Evolutionary conservation across 2,329 filamentous ascomycete species (phyloP), one percentile per base, ranked within the genome.

Genomic region (Cytospora mali): DNA sequence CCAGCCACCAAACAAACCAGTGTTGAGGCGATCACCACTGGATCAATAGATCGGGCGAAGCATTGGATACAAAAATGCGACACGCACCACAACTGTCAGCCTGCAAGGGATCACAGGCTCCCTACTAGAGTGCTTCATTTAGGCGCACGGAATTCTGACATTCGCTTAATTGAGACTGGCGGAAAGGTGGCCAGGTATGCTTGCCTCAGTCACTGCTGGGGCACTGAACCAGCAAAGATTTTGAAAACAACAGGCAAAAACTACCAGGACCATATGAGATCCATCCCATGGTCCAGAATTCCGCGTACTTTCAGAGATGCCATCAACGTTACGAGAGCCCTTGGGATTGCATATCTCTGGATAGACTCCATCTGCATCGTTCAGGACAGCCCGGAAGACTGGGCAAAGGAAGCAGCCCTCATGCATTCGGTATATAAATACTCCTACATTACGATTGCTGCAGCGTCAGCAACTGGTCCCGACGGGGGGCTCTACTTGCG

Each of bases 391-490:
- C 60, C 35, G 6, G 65, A 59, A 7, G 68, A 72, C 58, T 72
- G 69, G 42, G 48, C 66, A 1, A n/a, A 55, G 0, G 66, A 73
- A 59, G 64, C 69, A 2, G 65, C 55, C 25, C 58, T 57, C 21
- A 73, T 73, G 72, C 70, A 70, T 31, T 23, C 64, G 0, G 68
- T 72, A 2, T 73, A 66, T 62, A 6, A 27, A 42, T 53, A 60
- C 33, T 31, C 57, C 9, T 49, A 21, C 4, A 28, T 60, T n/a
- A 60, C 49, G 1, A 49, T 60, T 9, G 57, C 29, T 6, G 49
- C 49, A 16, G 28, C 49, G 0, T 18, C 23, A 11, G 5, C 49
- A 7, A 1, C 7, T 4, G 49, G 27, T 3, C 27, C 23, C 16
- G 3, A n/a, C 14, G 23, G 27, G 18, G 49, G 49, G 2, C 49